These are phyloP conservation scores for Diplodia sapinea DNA, from an alignment of 2,329 filamentous ascomycete genomes.

Conservation along the genomic window DNA sequence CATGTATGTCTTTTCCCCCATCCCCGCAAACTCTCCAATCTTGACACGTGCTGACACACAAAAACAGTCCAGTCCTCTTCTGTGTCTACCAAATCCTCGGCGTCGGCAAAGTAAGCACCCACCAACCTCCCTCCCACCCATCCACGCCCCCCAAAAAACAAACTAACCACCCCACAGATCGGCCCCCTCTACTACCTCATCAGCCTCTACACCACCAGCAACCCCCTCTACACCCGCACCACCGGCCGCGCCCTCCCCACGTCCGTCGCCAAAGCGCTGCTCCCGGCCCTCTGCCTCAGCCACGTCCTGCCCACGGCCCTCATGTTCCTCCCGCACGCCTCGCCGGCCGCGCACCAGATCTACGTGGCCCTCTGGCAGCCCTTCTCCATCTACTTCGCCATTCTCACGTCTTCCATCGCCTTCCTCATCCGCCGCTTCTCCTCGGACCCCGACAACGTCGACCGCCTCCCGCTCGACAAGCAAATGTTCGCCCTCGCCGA, in stretches of 20 bases:
- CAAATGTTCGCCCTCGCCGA: slow-evolving; percentile 20
- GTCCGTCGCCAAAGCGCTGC: slow-evolving; percentile 36
- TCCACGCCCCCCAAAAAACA: background rate
- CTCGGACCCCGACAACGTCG: too few relatives aligned
- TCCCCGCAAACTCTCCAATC: too few relatives aligned
- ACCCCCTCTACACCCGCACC: slow-evolving; percentile 32
- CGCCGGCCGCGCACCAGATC: slow-evolving; percentile 33
- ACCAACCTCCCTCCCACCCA: background rate
- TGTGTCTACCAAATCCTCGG: slow-evolving; percentile 14
- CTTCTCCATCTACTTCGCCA: slow-evolving; percentile 8
- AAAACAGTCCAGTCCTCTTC: slow-evolving; percentile 22
- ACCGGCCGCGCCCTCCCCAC: slow-evolving; percentile 33
- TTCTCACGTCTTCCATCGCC: background rate
- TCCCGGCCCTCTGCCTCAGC: slow-evolving; percentile 38
- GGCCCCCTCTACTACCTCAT: slow-evolving; percentile 38
- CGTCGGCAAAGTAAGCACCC: slow-evolving; percentile 18
- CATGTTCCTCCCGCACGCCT: slow-evolving; percentile 37
- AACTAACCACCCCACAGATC: slow-evolving; percentile 22
- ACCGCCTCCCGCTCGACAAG: background rate
- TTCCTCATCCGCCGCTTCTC: background rate
- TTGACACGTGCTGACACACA: background rate
- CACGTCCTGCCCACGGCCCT: slow-evolving; percentile 38
- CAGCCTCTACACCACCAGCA: slow-evolving; percentile 34
- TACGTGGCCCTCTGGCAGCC: slow-evolving; percentile 38
- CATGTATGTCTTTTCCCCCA: background rate